A percentile compares a stretch with the other conserved stretches of the same genome.
These are phyloP conservation scores for Athelia sp. DNA, from an alignment of 1,284 basidiomycete species.

Conservation along the genomic window DNA sequence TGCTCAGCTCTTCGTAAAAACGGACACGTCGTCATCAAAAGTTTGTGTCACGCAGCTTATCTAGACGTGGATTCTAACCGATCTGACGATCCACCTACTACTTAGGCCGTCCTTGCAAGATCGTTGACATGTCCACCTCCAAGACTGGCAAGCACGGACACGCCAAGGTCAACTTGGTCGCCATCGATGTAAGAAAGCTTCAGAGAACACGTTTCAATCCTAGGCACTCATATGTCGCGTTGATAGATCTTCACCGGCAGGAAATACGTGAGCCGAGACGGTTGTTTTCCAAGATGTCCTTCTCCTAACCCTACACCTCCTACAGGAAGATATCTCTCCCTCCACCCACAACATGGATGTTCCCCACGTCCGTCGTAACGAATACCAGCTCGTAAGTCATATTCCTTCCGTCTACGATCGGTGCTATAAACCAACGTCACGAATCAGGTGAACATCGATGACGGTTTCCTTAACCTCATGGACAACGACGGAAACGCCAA, in stretches of 20 bases:
- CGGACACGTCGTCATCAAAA: conserved; percentile 98
- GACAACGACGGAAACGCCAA: conserved; percentile 78
- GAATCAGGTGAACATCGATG: conserved; percentile 75
- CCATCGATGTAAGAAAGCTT: conserved; percentile 77
- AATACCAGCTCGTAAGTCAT: conserved; percentile 94
- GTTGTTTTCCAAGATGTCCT: no score
- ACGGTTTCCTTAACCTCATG: conserved; percentile 96
- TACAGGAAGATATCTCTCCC: conserved; percentile 94
- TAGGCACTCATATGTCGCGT: conserved; percentile 7
- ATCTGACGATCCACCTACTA: conserved; percentile 5
- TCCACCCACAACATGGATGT: conserved; percentile 99
- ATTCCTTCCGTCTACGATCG: background rate
- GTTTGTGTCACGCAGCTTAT: conserved; percentile 24
- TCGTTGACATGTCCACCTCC: conserved; percentile 99
- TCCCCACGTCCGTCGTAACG: conserved; percentile 87
- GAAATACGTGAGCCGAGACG: conserved; percentile 64
- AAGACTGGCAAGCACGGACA: conserved; percentile 99
- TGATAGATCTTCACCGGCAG: conserved; percentile 91
- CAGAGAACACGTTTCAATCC: conserved; percentile 6
- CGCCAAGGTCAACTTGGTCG: conserved; percentile 98
- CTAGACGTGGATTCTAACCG: conserved; percentile 3
- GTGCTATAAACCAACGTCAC: conserved; percentile 7
- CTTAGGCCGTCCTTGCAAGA: conserved; percentile 94
- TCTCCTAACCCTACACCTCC: no score
- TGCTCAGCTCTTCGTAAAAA: conserved; percentile 95